Percentiles rank a stretch among this genome's conserved stretches.
phyloP scores from a whole-genome alignment of 768 basidiomycete genomes.

The Agaricus sinodeliciosus region DNA sequence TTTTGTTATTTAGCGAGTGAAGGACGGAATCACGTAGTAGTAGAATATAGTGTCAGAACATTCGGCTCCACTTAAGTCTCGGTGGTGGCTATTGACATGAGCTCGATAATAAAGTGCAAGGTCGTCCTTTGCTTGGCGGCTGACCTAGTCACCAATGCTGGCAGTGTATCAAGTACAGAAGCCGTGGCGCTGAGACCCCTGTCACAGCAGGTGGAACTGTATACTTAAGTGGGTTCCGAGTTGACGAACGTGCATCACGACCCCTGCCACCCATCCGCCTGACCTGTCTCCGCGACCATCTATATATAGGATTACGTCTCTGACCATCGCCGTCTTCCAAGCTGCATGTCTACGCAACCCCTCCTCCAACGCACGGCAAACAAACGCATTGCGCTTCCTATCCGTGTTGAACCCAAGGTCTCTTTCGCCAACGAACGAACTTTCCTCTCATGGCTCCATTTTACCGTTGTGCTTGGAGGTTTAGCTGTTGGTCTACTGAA shows the following conservation, averaged over 20 bases:
- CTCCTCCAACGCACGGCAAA: slow-evolving; percentile 90
- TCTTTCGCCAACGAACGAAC: slow-evolving; percentile 94
- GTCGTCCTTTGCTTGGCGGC: too few relatives aligned
- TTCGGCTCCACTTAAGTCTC: too few relatives aligned
- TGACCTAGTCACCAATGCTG: too few relatives aligned
- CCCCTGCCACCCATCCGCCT: background rate
- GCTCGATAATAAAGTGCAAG: too few relatives aligned
- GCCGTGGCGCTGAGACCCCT: too few relatives aligned
- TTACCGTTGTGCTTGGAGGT: slow-evolving; percentile 95
- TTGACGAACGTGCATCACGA: slow-evolving; percentile 12
- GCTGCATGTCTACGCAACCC: slow-evolving; percentile 91
- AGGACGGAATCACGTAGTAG: too few relatives aligned
- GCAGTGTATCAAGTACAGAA: too few relatives aligned
- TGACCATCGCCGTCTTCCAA: background rate
- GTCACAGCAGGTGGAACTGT: too few relatives aligned
- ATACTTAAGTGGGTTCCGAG: background rate
- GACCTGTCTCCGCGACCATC: background rate
- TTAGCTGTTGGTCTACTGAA: slow-evolving; percentile 94
- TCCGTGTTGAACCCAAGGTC: slow-evolving; percentile 92
- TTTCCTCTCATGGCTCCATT: slow-evolving; percentile 98
- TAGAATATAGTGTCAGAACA: too few relatives aligned
- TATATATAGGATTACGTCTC: slow-evolving; percentile 1
- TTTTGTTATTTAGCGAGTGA: too few relatives aligned
- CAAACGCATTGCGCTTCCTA: slow-evolving; percentile 95
- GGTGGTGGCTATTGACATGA: too few relatives aligned